Conservation (phyloP, 2,329 filamentous ascomycete genomes). For the Penicillium sp. region DNA sequence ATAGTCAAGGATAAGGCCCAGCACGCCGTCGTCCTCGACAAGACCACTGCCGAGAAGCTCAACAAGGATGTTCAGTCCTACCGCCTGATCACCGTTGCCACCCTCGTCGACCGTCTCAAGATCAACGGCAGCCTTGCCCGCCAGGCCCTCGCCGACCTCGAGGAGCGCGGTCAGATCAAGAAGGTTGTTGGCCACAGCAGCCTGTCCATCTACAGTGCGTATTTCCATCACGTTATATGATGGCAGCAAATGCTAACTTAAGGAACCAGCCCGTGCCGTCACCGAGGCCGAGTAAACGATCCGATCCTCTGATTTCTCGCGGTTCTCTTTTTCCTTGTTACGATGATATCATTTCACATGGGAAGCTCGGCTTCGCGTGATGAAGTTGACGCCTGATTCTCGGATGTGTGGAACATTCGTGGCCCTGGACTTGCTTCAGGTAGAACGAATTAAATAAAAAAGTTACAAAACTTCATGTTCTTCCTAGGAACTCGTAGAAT, state of each 20-base stretch:
- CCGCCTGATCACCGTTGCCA: conserved; percentile 97
- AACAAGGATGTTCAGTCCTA: conserved; percentile 99
- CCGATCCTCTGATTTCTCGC: conserved; percentile 32
- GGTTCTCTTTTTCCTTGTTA: conserved; percentile 35
- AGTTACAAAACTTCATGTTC: conserved; percentile 25
- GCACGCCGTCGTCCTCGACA: conserved; percentile 97
- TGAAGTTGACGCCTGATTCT: conserved; percentile 30
- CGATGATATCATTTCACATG: conserved; percentile 38
- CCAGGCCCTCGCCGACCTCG: conserved; percentile 80
- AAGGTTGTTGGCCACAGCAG: conserved; percentile 94
- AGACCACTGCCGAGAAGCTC: conserved; percentile 94
- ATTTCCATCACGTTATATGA: too few relatives aligned
- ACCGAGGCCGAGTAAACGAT: conserved; percentile 44
- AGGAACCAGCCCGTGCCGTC: conserved; percentile 40
- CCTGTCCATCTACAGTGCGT: conserved; percentile 95
- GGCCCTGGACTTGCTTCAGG: conserved; percentile 28
- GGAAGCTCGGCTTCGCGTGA: conserved; percentile 37
- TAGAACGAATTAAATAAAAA: conserved; percentile 33
- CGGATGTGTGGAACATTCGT: conserved; percentile 29
- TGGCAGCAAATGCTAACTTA: conserved; percentile 7
- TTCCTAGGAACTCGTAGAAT: conserved; percentile 5
- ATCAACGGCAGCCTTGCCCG: conserved; percentile 98
- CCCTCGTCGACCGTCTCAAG: conserved; percentile 99
- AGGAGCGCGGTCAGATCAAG: conserved; percentile 98
- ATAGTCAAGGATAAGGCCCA: conserved; percentile 99